Conservation (phyloP, 2,329 filamentous ascomycete genomes). For the Phyllosticta citribraziliensis region DNA sequence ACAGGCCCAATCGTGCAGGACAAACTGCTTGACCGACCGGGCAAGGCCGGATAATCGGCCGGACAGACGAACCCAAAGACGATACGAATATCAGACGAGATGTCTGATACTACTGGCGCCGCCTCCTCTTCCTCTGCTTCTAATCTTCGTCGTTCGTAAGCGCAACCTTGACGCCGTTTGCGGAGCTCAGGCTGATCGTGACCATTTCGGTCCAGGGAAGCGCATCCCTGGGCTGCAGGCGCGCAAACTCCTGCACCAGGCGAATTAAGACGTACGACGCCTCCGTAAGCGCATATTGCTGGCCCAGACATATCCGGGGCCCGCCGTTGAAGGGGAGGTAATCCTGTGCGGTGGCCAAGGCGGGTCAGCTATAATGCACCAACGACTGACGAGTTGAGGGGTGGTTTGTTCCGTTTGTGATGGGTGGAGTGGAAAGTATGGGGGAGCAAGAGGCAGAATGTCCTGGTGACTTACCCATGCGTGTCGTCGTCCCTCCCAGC, state of each 20-base stretch:
- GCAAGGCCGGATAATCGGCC: neutral
- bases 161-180: neutral
- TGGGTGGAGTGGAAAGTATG: neutral
- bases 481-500: constrained; percentile 33
- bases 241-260: neutral
- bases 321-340: constrained; percentile 10
- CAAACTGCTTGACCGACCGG: neutral
- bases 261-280: neutral
- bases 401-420: neutral
- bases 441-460: neutral
- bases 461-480: constrained; percentile 18
- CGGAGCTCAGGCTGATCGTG: neutral
- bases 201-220: neutral
- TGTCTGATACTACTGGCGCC: neutral
- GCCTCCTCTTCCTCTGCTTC: neutral
- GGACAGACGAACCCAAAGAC: neutral
- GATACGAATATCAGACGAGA: neutral
- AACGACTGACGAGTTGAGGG: neutral
- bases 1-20: neutral
- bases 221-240: neutral
- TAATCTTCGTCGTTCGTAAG: neutral
- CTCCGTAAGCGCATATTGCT: constrained; percentile 1
- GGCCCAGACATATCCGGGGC: constrained; percentile 4
- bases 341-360: neutral
- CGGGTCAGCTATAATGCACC: neutral